Evolutionary conservation across 768 basidiomycete genomes (phyloP).

Genomic region (Auriscalpium microsporum): DNA sequence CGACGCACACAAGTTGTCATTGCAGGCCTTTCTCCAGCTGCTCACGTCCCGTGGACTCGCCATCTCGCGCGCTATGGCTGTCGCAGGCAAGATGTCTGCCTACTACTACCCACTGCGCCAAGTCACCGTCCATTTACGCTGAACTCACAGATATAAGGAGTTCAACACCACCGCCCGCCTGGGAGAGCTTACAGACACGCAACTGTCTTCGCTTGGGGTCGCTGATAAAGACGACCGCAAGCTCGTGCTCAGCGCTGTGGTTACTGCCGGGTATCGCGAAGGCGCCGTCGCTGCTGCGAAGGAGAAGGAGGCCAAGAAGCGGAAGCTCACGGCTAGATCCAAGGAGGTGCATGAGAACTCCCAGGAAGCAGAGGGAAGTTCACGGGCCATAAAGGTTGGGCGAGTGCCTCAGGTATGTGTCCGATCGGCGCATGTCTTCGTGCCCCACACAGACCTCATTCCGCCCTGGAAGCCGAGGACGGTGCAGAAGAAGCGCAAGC

Average conservation of each 20-base stretch:
- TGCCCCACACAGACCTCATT: neutral
- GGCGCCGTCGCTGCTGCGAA: constrained; percentile 7
- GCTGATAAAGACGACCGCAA: constrained; percentile 58
- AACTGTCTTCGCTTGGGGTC: constrained; percentile 50
- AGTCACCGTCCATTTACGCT: neutral
- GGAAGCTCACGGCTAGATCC: constrained; percentile 1
- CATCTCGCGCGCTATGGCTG: constrained; percentile 25
- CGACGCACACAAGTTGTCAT: constrained; percentile 13
- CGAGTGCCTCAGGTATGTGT: constrained; percentile 5
- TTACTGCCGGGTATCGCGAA: constrained; percentile 51
- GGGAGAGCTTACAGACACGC: constrained; percentile 46
- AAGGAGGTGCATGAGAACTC: constrained; percentile 8
- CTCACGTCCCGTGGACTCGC: constrained; percentile 19
- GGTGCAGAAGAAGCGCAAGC: constrained; percentile 44
- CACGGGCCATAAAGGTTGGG: neutral
- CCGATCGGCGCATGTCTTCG: too few relatives aligned
- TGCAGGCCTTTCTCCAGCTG: constrained; percentile 27
- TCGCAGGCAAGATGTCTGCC: constrained; percentile 26
- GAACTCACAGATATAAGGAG: constrained; percentile 52
- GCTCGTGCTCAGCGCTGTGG: constrained; percentile 47
- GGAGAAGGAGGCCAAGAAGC: constrained; percentile 13
- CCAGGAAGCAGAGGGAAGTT: neutral
- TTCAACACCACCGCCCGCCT: constrained; percentile 55
- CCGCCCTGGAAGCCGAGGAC: constrained; percentile 18
- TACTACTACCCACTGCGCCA: neutral